These are phyloP conservation scores for Raphanus hybrid DNA, from an alignment of 441 rosid genomes.

Conservation along the genomic window DNA sequence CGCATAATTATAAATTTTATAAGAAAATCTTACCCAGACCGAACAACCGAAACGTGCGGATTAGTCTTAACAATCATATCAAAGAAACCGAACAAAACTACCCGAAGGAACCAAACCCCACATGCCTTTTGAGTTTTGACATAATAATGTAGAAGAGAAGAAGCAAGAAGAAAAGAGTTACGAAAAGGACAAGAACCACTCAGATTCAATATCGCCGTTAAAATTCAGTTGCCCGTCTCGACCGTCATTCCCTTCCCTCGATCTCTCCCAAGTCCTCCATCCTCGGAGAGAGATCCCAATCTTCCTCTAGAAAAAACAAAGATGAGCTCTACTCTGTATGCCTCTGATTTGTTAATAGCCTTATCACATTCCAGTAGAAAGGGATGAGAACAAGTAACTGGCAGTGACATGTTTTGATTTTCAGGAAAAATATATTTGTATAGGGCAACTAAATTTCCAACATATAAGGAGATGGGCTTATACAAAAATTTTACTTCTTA, in stretches of 20 bases:
- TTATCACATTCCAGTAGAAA: constrained; percentile 30
- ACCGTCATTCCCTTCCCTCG: not conserved
- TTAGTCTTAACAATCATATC: no score
- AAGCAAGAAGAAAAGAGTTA: not conserved
- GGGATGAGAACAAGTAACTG: constrained; percentile 37
- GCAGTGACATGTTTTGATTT: constrained; percentile 36
- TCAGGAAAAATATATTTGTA: constrained; percentile 17
- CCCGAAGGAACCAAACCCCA: not conserved
- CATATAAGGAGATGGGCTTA: constrained; percentile 30
- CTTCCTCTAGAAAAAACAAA: no score
- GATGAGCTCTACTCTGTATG: constrained; percentile 49
- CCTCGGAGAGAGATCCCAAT: not conserved
- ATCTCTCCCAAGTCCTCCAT: constrained; percentile 27
- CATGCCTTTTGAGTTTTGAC: not conserved
- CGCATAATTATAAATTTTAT: not conserved
- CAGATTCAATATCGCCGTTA: constrained; percentile 34
- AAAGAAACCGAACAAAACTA: not conserved
- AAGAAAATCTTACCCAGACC: not conserved
- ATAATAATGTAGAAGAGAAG: not conserved
- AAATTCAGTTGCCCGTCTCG: constrained; percentile 5
- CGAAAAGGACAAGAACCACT: constrained; percentile 25
- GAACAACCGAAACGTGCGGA: no score
- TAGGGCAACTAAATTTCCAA: constrained; percentile 24
- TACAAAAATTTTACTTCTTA: not conserved
- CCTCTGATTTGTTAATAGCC: constrained; percentile 55